Conservation (phyloP, 1,284 basidiomycete genomes). For the Peniophora sp. region DNA sequence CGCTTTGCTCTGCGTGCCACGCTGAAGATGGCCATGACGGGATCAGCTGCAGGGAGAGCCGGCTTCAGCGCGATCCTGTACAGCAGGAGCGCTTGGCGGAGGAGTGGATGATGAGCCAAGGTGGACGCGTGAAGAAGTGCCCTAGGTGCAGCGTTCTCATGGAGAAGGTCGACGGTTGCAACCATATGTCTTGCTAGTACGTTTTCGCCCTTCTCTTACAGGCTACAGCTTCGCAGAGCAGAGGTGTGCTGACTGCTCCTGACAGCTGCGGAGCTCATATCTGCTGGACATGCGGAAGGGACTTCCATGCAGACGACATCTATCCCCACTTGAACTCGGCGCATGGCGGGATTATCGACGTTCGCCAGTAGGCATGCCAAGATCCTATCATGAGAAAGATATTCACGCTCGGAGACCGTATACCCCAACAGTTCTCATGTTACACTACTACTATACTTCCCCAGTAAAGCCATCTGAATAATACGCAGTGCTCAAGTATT, state of each 20-base stretch:
- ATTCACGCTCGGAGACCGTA: too few relatives aligned
- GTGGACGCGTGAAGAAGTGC: slow-evolving; percentile 17
- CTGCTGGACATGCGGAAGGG: slow-evolving; percentile 18
- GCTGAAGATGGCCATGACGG: slow-evolving; percentile 34
- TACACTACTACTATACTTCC: too few relatives aligned
- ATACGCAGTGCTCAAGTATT: too few relatives aligned
- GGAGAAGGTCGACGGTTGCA: slow-evolving; percentile 22
- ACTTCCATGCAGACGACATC: slow-evolving; percentile 6
- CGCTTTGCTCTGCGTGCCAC: slow-evolving; percentile 32
- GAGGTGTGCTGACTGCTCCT: too few relatives aligned
- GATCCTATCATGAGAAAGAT: too few relatives aligned
- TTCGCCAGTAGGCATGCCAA: too few relatives aligned
- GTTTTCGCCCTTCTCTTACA: too few relatives aligned
- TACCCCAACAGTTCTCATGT: too few relatives aligned
- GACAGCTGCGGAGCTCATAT: slow-evolving; percentile 20
- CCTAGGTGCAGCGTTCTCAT: slow-evolving; percentile 17
- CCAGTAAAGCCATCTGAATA: too few relatives aligned
- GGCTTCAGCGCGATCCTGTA: slow-evolving; percentile 22
- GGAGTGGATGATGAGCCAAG: slow-evolving; percentile 26
- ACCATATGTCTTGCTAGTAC: slow-evolving; percentile 17
- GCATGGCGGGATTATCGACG: slow-evolving; percentile 10
- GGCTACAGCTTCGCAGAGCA: too few relatives aligned
- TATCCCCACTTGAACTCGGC: slow-evolving; percentile 9
- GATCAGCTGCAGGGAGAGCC: slow-evolving; percentile 38
- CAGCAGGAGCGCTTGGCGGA: slow-evolving; percentile 39